Conservation (phyloP, 208 protist species). For the Jaenimonas drosophilae region DNA sequence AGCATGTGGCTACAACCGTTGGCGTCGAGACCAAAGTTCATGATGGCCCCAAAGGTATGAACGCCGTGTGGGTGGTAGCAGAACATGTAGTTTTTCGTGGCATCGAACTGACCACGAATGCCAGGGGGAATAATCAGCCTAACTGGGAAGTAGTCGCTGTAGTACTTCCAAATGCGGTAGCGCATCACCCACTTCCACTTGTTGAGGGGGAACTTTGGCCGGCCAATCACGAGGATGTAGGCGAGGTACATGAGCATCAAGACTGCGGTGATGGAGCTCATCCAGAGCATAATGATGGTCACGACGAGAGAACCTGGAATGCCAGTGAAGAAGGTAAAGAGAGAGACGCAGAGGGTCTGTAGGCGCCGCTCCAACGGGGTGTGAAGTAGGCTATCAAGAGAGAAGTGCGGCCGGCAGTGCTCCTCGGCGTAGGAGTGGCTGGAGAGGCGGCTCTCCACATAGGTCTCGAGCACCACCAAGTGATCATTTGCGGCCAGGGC, state of each 20-base stretch:
- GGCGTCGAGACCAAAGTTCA: constrained; percentile 56
- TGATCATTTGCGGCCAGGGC: constrained; percentile 17
- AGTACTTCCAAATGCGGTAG: constrained; percentile 44
- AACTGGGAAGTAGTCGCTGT: constrained; percentile 78
- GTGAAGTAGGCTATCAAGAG: constrained; percentile 34
- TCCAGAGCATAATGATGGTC: constrained; percentile 18
- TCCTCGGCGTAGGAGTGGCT: constrained; percentile 15
- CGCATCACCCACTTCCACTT: constrained; percentile 14
- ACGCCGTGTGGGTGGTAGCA: constrained; percentile 85
- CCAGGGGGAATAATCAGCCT: constrained; percentile 48
- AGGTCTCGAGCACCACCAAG: constrained; percentile 33
- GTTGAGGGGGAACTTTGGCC: constrained; percentile 27
- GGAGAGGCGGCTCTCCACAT: constrained; percentile 18
- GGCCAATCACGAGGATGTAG: constrained; percentile 52
- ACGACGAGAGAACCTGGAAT: constrained; percentile 33
- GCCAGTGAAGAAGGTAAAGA: constrained; percentile 67
- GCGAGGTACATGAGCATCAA: constrained; percentile 53
- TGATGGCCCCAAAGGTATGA: constrained; percentile 77
- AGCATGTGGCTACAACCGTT: constrained; percentile 30
- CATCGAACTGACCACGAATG: constrained; percentile 34
- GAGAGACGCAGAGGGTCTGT: constrained; percentile 26
- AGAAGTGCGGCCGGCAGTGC: constrained; percentile 11
- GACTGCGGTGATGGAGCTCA: constrained; percentile 27
- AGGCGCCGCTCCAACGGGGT: constrained; percentile 36
- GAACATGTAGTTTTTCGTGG: constrained; percentile 76